phyloP scores from a whole-genome alignment of 176 grass and related monocot genomes.

The Eremochloa ophiuroides region DNA sequence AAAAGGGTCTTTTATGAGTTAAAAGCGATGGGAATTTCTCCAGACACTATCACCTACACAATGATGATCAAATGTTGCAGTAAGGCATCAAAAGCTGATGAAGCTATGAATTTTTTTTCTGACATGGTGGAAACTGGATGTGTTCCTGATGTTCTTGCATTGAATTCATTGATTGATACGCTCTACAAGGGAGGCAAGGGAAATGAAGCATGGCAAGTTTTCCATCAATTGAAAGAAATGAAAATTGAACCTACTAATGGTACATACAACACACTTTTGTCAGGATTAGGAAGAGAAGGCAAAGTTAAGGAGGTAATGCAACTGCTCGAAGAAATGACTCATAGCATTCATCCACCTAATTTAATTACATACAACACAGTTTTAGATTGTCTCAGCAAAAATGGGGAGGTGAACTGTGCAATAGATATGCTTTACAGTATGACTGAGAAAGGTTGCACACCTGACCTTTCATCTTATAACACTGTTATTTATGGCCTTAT shows the following conservation, averaged over 20 bases:
- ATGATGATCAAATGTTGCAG: constrained; percentile 98
- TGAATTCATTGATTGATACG: constrained; percentile 80
- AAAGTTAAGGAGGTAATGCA: constrained; percentile 65
- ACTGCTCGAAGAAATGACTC: constrained; percentile 69
- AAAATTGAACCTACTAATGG: constrained; percentile 60
- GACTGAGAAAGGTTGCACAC: constrained; percentile 53
- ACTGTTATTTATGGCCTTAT: constrained; percentile 72
- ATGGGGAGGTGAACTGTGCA: constrained; percentile 71
- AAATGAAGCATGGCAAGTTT: constrained; percentile 79
- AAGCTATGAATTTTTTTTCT: constrained; percentile 70
- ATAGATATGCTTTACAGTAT: constrained; percentile 69
- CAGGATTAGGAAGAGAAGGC: constrained; percentile 90
- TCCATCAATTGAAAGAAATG: constrained; percentile 65
- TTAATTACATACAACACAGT: constrained; percentile 84
- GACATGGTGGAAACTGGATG: constrained; percentile 77
- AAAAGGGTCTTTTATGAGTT: constrained; percentile 80
- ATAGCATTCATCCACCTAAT: constrained; percentile 55
- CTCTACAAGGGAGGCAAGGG: constrained; percentile 78
- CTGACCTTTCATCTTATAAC: constrained; percentile 89
- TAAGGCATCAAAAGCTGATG: constrained; percentile 64
- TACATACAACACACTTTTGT: constrained; percentile 82
- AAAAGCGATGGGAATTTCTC: constrained; percentile 58
- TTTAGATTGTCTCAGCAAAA: constrained; percentile 89
- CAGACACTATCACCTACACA: constrained; percentile 89
- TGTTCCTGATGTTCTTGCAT: constrained; percentile 57